Base-by-base conservation (phyloP, 129 eudicot species). In the Saussurea involucrata region DNA sequence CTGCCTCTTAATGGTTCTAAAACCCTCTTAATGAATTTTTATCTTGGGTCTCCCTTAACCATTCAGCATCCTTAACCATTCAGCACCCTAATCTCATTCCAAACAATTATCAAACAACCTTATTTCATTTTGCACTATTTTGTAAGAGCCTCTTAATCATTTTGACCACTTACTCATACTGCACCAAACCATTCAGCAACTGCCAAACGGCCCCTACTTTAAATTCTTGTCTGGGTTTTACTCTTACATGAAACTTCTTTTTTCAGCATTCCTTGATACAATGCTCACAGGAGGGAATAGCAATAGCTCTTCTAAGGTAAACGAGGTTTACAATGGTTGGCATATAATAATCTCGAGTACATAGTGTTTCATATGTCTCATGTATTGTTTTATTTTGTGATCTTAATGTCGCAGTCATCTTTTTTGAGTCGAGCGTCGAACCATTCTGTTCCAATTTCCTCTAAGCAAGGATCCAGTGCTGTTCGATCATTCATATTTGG, bases 221-320 rank as follows among this genome's bases (percentile, higher is more conserved):
- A 27, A 27, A 27, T 3, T 27, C 29, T 27, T 27, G 29, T 27
- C 29, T 27, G 29, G 29, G 33, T 37, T 24, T 18, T 28, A 20
- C 63, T 29, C 46, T 81, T 77, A 31, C 57, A 22, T 33, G 33
- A 40, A 82, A 20, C 22, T 32, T 29, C 32, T 24, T 67, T 78
- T 78, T 88, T 80, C 98, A 93, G 98, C 92, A 58, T 83, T 77
- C 58, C 82, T 90, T 67, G 95, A 88, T 77, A 75, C 90, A 31
- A 49, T 93, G 79, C 86, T 90, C 37, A 88, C 83, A 17, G 92
- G 94, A 80, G 95, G 95, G 34, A 87, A 77, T 55, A 75, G 88
- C 65, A 86, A 76, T 65, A 79, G 85, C 88, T 90, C 92, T 83
- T 87, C 85, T 9, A 87, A 68, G 86, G 80, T 83, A 67, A 67